Base-by-base conservation (phyloP, 2,329 filamentous ascomycete species). In the Fusarium multiceps region DNA sequence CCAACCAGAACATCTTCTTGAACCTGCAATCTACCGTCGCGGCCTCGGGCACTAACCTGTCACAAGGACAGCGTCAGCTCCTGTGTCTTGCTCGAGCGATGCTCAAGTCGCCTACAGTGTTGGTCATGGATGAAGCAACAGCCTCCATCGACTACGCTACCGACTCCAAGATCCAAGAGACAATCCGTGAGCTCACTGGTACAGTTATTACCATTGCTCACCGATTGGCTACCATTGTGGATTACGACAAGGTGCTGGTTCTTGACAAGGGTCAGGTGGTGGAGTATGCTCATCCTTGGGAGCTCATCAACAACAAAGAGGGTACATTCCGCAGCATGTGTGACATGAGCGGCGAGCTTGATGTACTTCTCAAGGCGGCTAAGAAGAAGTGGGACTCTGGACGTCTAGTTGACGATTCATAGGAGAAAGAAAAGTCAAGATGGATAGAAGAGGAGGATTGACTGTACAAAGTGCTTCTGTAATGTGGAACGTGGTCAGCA, bases 91-190 rank as follows among this genome's bases (percentile, higher is more conserved):
- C 95, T 0, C 91, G 96, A 58, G 96, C 96, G 0, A 89, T 99
- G 72, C 90, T 99, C 68, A 98, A 97, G 81, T 88, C 89, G 34
- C 94, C 96, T 0, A 94, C 92, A 70, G 94, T 99, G 3, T 85
- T 99, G n/a, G 91, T 99, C 77, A 98, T 99, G 96, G 96, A 99
- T 80, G 96, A 99, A 83, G 96, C 96, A 1, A 99, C 96, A 1
- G 96, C 96, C 0, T 97, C 93, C 0, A 98, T 99, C 76, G 96
- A 99, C 82, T 98, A 98, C 80, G 92, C 90, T 7, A 99, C 96
- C 3, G 96, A 99, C 76, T 87, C 91, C 51, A 98, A 97, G 83
- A 98, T 99, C 72, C 96, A 99, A 81, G 93, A 93, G 75, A 98
- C 96, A 0, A 94, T 99, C 66, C 91, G 94, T n/a, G 92, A 97